Evolutionary conservation across 371 early-diverging fungal species (phyloP).

Genomic region (Mucor lusitanicus): DNA sequence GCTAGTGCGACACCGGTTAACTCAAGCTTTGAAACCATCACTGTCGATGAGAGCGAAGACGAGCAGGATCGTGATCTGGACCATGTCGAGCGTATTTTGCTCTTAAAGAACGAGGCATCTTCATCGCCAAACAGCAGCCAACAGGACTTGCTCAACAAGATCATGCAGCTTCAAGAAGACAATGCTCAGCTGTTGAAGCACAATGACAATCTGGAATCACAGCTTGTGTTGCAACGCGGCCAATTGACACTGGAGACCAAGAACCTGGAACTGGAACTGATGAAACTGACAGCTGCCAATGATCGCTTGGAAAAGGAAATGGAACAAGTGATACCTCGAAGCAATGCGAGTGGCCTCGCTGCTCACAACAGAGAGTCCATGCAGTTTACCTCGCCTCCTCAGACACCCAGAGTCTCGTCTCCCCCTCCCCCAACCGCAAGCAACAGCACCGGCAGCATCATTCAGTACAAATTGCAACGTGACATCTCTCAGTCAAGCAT

Average conservation of each 20-base stretch:
- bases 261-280: conserved; percentile 43
- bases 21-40: neutral
- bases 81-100: neutral
- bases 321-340: conserved; percentile 46
- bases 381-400: conserved; percentile 40
- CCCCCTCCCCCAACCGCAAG: conserved; percentile 13
- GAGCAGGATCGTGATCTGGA: neutral
- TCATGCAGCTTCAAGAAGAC: conserved; percentile 36
- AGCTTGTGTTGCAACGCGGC: conserved; percentile 40
- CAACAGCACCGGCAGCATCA: conserved; percentile 12
- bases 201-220: conserved; percentile 42
- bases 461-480: conserved; percentile 29
- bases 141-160: conserved; percentile 25
- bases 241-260: conserved; percentile 42
- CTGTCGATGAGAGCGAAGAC: neutral
- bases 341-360: conserved; percentile 1
- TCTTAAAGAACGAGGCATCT: neutral
- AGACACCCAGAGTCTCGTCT: conserved; percentile 41
- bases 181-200: conserved; percentile 36
- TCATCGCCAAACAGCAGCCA: neutral
- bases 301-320: conserved; percentile 53
- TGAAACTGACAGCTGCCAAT: conserved; percentile 49
- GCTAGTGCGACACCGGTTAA: neutral
- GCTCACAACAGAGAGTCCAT: conserved; percentile 23
- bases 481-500: conserved; percentile 28